phyloP scores from a whole-genome alignment of 495 filamentous ascomycete genomes.

The Xylaria venustula region DNA sequence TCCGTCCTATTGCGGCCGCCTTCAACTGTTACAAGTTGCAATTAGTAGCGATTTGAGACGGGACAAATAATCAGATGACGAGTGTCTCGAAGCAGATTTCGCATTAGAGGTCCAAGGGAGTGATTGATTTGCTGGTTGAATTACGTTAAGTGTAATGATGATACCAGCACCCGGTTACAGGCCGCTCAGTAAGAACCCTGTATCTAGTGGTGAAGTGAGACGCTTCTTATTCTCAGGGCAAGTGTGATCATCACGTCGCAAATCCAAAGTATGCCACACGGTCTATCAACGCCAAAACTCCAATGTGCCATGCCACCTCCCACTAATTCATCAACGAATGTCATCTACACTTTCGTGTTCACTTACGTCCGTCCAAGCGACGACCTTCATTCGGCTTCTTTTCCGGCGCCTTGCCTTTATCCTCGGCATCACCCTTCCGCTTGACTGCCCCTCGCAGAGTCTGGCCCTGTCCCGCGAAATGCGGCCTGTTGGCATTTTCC shows the following conservation, averaged over 20 bases:
- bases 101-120: too few relatives aligned
- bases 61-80: too few relatives aligned
- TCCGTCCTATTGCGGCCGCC: too few relatives aligned
- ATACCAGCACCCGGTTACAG: neutral
- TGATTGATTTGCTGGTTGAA: too few relatives aligned
- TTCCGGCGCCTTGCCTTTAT: slow-evolving; percentile 36
- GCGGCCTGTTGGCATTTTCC: slow-evolving; percentile 61
- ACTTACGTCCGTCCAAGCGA: slow-evolving; percentile 37
- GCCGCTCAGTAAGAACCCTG: neutral
- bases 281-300: slow-evolving; percentile 13
- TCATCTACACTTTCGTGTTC: neutral
- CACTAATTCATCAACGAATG: neutral
- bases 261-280: neutral
- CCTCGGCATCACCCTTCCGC: slow-evolving; percentile 40
- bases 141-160: too few relatives aligned
- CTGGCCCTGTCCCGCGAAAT: slow-evolving; percentile 86
- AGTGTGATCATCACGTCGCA: neutral
- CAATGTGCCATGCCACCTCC: slow-evolving; percentile 12
- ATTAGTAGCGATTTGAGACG: too few relatives aligned
- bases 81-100: too few relatives aligned
- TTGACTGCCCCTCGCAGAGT: slow-evolving; percentile 71
- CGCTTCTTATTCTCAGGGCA: neutral
- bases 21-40: too few relatives aligned
- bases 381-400: slow-evolving; percentile 35
- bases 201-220: neutral